phyloP scores from a whole-genome alignment of 2,329 filamentous ascomycete genomes.

The Penicillium crustosum region DNA sequence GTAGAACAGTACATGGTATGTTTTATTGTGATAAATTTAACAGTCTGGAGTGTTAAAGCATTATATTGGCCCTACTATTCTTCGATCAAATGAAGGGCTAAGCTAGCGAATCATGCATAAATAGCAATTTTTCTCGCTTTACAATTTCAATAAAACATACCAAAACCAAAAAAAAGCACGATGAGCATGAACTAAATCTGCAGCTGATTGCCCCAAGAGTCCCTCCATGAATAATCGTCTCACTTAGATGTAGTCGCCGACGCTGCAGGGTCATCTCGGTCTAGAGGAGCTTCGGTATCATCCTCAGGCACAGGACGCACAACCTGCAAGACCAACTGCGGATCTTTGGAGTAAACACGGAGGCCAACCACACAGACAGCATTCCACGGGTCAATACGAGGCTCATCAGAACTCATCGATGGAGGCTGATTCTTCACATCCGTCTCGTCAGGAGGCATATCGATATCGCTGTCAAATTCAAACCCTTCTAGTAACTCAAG shows the following conservation, averaged over 20 bases:
- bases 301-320: conserved; percentile 46
- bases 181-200: background rate
- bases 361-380: conserved; percentile 61
- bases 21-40: background rate
- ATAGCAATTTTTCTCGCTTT: background rate
- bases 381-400: conserved; percentile 54
- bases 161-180: background rate
- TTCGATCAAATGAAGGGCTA: too few relatives aligned
- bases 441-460: conserved; percentile 38
- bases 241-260: conserved; percentile 27
- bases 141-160: background rate
- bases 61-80: background rate
- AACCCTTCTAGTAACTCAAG: conserved; percentile 41
- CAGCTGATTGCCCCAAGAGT: conserved; percentile 14
- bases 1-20: background rate
- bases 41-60: too few relatives aligned
- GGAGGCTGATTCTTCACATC: conserved; percentile 10
- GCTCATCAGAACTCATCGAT: conserved; percentile 2
- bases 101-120: background rate
- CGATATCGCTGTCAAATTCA: conserved; percentile 46
- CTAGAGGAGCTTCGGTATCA: conserved; percentile 43
- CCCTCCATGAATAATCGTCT: conserved; percentile 19
- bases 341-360: conserved; percentile 57
- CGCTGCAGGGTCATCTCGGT: conserved; percentile 44
- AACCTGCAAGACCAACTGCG: conserved; percentile 52